Evolutionary conservation across 2,329 filamentous ascomycete genomes (phyloP), one percentile per base, ranked within the genome.

Genomic region (Microdochium nivale): DNA sequence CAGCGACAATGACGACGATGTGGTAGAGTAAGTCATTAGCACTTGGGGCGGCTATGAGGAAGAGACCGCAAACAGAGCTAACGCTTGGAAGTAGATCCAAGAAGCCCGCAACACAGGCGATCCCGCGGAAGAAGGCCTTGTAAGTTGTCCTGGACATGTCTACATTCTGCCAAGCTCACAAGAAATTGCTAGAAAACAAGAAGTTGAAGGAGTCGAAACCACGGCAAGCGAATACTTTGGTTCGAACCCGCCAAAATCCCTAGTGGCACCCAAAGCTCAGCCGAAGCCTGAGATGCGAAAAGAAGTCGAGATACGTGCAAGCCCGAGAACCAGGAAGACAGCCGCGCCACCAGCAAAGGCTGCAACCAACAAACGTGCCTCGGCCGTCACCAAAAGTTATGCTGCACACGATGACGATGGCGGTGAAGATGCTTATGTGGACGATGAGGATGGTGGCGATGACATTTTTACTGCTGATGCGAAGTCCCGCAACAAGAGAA

Each of bases 381-480:
- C 70, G 2, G 66, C 68, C 1, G 64, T 72, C 1, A 67, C 72
- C 51, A 69, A 68, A 49, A 71, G 75, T 48, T 62, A 70, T 51
- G 60, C 65, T 24, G 56, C 62, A 3, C 67, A 79, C 33, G 40
- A 30, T 11, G 75, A 80, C 33, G 78, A 82, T 53, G 75, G 80
- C 33, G 78, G 82, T 53, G 76, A 77, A 9, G 77, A 81, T 59
- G 77, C 74, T 4, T 81, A 79, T 53, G 69, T 86, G 57, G 80
- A 88, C 21, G 86, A 88, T 50, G 84, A 84, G 7, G 81, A 88
- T 46, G 84, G 80, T 2, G 86, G 81, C n/a, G 87, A 90, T 57
- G 91, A 96, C 59, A 90, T 96, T 21, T 91, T 91, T 67, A 87
- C 85, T 14, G 84, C 86, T 3, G 83, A 88, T 56, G 79, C 78